Conservation (phyloP, 768 basidiomycete genomes). For the Lentinula lateritia region DNA sequence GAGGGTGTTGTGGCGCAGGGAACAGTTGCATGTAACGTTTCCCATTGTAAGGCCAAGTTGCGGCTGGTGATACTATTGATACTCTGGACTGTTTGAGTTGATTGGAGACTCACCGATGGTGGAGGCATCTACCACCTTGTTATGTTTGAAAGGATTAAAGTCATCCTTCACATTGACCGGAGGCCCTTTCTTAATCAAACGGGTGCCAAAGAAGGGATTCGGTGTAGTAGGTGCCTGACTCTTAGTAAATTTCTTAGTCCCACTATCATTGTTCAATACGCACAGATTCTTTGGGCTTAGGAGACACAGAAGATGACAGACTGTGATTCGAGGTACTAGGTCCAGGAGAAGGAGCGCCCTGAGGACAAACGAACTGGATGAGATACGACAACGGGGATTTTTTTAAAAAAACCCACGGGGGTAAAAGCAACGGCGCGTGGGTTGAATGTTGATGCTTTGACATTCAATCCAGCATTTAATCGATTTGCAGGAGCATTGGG, state of each 20-base stretch:
- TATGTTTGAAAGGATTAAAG: constrained; percentile 93
- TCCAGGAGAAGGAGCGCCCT: constrained; percentile 45
- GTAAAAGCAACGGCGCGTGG: constrained; percentile 84
- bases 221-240: constrained; percentile 41
- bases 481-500: constrained; percentile 16
- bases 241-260: neutral
- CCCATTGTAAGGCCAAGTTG: constrained; percentile 85
- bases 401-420: constrained; percentile 45
- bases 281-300: constrained; percentile 63
- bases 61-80: constrained; percentile 33
- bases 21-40: constrained; percentile 81
- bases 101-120: constrained; percentile 57
- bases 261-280: constrained; percentile 9
- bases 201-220: constrained; percentile 89
- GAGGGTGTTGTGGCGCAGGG: constrained; percentile 54
- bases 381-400: constrained; percentile 6
- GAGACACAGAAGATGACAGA: constrained; percentile 45
- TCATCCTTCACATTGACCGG: constrained; percentile 90
- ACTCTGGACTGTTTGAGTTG: neutral
- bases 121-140: constrained; percentile 71
- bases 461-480: constrained; percentile 53
- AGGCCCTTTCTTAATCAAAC: constrained; percentile 65
- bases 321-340: constrained; percentile 25
- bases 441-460: constrained; percentile 86
- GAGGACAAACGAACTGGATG: constrained; percentile 7